Base-by-base conservation (phyloP, 2,329 filamentous ascomycete species). In the Curvularia lunata region DNA sequence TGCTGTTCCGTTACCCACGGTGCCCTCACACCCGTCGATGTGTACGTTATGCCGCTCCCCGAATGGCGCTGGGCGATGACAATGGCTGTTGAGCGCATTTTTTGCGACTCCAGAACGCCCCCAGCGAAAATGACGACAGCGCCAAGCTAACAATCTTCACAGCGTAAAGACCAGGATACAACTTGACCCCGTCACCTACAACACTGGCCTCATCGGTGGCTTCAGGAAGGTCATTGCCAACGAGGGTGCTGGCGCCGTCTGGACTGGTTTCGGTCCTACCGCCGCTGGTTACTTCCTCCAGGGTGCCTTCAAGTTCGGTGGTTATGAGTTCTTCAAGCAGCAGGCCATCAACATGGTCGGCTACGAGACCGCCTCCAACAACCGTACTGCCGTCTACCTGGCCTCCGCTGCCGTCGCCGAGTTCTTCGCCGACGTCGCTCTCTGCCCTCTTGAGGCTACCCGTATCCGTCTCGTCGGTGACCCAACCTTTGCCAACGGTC, bases 1-100 rank as follows among this genome's bases (percentile, higher is more conserved):
- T 97, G 95, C 89, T 99, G 95, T 83, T 95, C 93, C 73, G 84
- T 98, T 83, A 99, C 95, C 78, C 95, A 99, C 87, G 95, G 94
- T 81, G 90, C 86, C 77, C 88, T 98, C 75, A 99, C 95, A 71
- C 95, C 95, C 77, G 92, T 99, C 81, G 95, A 99, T 91, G 95
- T 99, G 94, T 98, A 95, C 82, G 94, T 91, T 61, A 56, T 40
- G 21, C 59, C 58, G 40, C 21, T 27, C 48, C 42, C 52, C 8
- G 46, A 50, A 41, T 42, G 56, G 57, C 42, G 47, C 1, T 48
- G 23, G 25, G 50, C 56, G 25, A 30, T 48, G 42, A 61, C 73
- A 76, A 73, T 76, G 70, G 68, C 72, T 65, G 58, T 38, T 19
- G 47, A 52, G 58, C 55, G 38, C 46, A 48, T 49, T 48, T 56